Percentiles rank a stretch among this genome's conserved stretches.
These are phyloP conservation scores for Trichoderma oligosporum DNA, from an alignment of 2,329 filamentous ascomycete genomes.

Conservation along the genomic window DNA sequence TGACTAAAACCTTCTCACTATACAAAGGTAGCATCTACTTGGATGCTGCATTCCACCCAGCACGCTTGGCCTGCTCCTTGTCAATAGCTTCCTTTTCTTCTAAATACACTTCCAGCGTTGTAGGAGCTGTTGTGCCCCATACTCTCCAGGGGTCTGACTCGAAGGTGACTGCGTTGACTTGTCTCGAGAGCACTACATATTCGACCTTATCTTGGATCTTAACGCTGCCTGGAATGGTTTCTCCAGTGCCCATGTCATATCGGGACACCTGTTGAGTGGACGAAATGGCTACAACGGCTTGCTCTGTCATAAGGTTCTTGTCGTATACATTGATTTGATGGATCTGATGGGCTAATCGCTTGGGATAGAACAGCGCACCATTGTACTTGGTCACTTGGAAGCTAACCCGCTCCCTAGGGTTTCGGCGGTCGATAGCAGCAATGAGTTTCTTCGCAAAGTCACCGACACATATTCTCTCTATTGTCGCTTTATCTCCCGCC, in stretches of 20 bases:
- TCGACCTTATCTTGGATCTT: conserved; percentile 56
- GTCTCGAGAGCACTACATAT: conserved; percentile 59
- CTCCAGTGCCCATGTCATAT: conserved; percentile 36
- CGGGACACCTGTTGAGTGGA: conserved; percentile 53
- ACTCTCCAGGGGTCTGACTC: conserved; percentile 55
- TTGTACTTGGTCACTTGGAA: conserved; percentile 57
- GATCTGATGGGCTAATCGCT: conserved; percentile 54
- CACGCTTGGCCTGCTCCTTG: conserved; percentile 33
- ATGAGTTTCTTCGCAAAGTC: conserved; percentile 50
- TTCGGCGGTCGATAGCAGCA: conserved; percentile 52
- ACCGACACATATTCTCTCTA: conserved; percentile 52
- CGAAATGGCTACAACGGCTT: conserved; percentile 57
- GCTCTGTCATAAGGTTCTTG: conserved; percentile 39
- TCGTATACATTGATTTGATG: conserved; percentile 43
- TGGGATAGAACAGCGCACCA: conserved; percentile 39
- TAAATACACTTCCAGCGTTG: conserved; percentile 42
- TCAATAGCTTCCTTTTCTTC: conserved; percentile 36
- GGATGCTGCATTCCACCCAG: conserved; percentile 30
- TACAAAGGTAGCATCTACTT: too few relatives aligned
- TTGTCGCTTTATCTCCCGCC: conserved; percentile 48
- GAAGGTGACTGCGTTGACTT: conserved; percentile 44
- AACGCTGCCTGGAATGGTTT: conserved; percentile 44
- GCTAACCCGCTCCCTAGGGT: conserved; percentile 39
- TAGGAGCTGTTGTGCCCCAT: conserved; percentile 60
- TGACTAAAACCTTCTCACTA: too few relatives aligned